Conservation (phyloP, 306 rosid species). For the Lablab purpureus region DNA sequence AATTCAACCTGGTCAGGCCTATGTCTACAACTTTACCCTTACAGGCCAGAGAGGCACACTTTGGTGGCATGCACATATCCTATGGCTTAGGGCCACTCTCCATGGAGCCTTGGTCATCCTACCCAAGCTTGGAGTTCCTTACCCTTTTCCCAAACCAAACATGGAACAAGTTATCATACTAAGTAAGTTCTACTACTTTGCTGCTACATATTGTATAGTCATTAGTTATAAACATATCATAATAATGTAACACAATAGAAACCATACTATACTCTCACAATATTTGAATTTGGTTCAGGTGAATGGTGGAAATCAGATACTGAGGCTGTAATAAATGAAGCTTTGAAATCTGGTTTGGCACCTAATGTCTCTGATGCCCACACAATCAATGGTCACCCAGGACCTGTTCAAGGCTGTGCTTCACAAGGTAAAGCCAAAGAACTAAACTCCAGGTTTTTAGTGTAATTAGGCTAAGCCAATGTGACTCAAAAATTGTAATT, state of each 20-base stretch:
- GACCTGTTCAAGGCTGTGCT: conserved; percentile 58
- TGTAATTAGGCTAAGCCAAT: neutral
- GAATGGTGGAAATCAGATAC: conserved; percentile 99
- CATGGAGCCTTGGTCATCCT: conserved; percentile 82
- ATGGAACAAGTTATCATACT: conserved; percentile 67
- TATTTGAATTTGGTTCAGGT: conserved; percentile 58
- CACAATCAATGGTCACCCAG: conserved; percentile 78
- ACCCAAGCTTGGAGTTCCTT: conserved; percentile 86
- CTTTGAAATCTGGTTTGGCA: conserved; percentile 77
- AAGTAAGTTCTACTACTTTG: conserved; percentile 50
- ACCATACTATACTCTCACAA: neutral
- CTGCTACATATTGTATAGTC: neutral
- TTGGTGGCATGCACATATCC: conserved; percentile 91
- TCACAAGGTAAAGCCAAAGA: conserved; percentile 59
- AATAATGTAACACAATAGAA: neutral
- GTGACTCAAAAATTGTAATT: conserved; percentile 7
- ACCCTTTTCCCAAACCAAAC: conserved; percentile 83
- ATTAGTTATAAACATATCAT: neutral
- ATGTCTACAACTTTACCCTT: conserved; percentile 73
- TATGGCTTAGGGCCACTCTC: conserved; percentile 89
- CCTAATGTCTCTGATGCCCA: conserved; percentile 95
- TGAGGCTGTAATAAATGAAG: conserved; percentile 78
- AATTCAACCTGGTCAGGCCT: conserved; percentile 73
- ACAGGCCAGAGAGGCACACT: conserved; percentile 94
- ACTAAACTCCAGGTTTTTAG: neutral